Evolutionary conservation across 208 protist genomes (phyloP).

Genomic region (Trypanosoma mega): DNA sequence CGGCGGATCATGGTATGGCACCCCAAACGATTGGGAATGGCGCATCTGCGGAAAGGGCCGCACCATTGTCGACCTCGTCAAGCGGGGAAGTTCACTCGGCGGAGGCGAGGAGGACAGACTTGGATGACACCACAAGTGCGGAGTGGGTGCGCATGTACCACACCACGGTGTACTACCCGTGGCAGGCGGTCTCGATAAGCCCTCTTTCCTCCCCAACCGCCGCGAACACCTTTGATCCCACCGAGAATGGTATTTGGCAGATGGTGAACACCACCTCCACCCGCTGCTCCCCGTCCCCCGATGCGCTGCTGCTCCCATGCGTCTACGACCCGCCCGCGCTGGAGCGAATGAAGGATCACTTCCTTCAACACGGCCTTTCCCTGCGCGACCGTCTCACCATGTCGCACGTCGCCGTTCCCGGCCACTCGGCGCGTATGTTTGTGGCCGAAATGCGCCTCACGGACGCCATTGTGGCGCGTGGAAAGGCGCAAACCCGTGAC

Average conservation of each 20-base stretch:
- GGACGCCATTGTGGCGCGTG: constrained; percentile 37
- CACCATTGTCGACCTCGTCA: background rate
- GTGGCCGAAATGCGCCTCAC: constrained; percentile 55
- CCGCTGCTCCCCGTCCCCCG: constrained; percentile 57
- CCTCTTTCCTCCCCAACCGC: background rate
- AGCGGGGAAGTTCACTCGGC: background rate
- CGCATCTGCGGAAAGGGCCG: too few relatives aligned
- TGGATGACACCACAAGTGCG: background rate
- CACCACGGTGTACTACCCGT: constrained; percentile 33
- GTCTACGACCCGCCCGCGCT: constrained; percentile 58
- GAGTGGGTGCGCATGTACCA: constrained; percentile 19
- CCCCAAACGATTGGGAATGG: too few relatives aligned
- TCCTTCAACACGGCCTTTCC: constrained; percentile 46
- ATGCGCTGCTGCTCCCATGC: constrained; percentile 66
- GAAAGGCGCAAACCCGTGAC: constrained; percentile 61
- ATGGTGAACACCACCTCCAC: constrained; percentile 65
- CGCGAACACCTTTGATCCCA: constrained; percentile 51
- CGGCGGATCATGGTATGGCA: too few relatives aligned
- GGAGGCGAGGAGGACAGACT: background rate
- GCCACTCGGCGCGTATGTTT: constrained; percentile 41
- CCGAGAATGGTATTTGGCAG: constrained; percentile 67
- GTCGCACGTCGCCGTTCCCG: constrained; percentile 32
- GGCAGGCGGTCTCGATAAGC: constrained; percentile 10
- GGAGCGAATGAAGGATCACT: constrained; percentile 59
- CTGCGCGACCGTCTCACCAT: constrained; percentile 38